These are phyloP conservation scores for Globisporangium nunn DNA, from an alignment of 352 stramenopile genomes.

Conservation along the genomic window DNA sequence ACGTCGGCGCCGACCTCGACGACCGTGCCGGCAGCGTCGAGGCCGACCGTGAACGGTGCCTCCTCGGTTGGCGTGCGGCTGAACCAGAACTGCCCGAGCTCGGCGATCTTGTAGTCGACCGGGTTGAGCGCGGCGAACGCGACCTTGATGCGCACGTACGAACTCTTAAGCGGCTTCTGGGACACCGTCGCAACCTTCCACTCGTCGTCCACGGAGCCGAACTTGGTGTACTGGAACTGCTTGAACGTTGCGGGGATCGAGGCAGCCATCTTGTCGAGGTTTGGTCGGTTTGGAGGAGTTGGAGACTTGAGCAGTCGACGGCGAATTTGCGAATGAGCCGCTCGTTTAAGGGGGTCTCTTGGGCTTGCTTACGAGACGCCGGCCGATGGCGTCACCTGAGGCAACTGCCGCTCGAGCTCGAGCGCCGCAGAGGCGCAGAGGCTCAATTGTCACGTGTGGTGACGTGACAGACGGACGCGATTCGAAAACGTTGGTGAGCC, in stretches of 20 bases:
- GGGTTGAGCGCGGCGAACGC: constrained; percentile 55
- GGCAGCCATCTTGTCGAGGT: constrained; percentile 4
- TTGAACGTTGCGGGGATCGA: constrained; percentile 8
- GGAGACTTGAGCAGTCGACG: constrained; percentile 2
- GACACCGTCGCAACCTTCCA: constrained; percentile 14
- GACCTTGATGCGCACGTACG: constrained; percentile 53
- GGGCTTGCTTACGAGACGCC: no score
- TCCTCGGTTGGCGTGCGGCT: constrained; percentile 18
- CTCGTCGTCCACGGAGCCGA: constrained; percentile 3
- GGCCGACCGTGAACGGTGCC: constrained; percentile 35
- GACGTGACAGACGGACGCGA: no score
- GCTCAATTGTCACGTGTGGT: no score
- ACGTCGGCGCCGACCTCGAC: constrained; percentile 40
- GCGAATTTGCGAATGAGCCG: constrained; percentile 2
- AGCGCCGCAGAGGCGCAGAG: no score
- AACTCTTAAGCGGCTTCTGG: constrained; percentile 11
- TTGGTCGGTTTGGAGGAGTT: background rate
- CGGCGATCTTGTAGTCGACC: constrained; percentile 54
- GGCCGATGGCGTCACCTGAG: no score
- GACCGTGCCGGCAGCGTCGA: constrained; percentile 62
- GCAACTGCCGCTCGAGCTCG: no score
- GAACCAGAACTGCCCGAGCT: constrained; percentile 24
- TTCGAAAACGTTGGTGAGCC: no score
- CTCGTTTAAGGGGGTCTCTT: no score
- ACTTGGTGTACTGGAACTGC: constrained; percentile 6